These are phyloP conservation scores for Sisymbrium altissimum DNA, from an alignment of 345 rosid genomes.

Conservation along the genomic window DNA sequence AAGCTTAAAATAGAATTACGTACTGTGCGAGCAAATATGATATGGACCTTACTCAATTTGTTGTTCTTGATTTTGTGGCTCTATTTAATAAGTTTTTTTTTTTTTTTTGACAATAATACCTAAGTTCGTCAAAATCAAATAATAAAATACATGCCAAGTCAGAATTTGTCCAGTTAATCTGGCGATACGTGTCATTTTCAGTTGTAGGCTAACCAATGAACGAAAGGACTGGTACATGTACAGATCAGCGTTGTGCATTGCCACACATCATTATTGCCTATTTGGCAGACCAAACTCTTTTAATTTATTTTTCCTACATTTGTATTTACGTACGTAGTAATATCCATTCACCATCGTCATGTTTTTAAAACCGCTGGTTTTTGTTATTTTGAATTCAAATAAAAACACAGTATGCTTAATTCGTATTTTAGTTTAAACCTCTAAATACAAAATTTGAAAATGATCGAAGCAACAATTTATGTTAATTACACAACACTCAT, in stretches of 20 bases:
- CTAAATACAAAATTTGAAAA: neutral
- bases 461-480: neutral
- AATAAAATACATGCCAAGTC: constrained; percentile 8
- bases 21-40: constrained; percentile 4
- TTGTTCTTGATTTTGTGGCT: neutral
- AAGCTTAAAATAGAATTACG: constrained; percentile 7
- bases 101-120: neutral
- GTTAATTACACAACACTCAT: neutral
- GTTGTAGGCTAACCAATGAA: constrained; percentile 20
- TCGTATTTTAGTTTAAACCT: no score
- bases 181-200: constrained; percentile 1
- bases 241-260: constrained; percentile 27
- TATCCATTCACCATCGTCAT: neutral
- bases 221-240: constrained; percentile 7
- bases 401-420: no score
- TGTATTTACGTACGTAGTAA: neutral
- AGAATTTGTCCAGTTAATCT: neutral
- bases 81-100: neutral
- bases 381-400: neutral
- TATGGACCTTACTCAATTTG: neutral
- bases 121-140: constrained; percentile 14
- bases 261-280: constrained; percentile 20
- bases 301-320: neutral
- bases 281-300: constrained; percentile 8
- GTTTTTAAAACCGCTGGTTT: neutral